Percentiles rank a stretch among this genome's conserved stretches.
Conservation (phyloP, 176 grass and related monocot species). For the Urochloa ruziziensis region DNA sequence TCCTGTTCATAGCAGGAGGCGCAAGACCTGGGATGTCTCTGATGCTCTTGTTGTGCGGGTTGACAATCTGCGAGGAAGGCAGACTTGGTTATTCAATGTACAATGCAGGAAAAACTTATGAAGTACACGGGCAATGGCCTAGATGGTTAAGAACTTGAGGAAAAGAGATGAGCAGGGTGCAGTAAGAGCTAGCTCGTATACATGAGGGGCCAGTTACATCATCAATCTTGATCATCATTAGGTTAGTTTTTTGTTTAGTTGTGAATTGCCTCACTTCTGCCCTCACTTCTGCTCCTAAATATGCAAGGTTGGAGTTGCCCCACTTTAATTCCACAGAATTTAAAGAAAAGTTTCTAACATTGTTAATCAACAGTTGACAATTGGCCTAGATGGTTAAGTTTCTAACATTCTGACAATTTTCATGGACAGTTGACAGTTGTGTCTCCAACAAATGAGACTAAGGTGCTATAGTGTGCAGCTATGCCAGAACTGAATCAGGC, state of each 20-base stretch:
- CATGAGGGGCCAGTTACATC: neutral
- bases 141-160: neutral
- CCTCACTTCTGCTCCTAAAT: neutral
- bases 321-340: neutral
- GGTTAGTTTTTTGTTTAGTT: neutral
- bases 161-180: neutral
- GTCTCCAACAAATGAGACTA: neutral
- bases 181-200: neutral
- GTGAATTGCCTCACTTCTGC: neutral
- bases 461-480: neutral
- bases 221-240: neutral
- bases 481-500: neutral
- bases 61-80: constrained; percentile 62
- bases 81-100: neutral
- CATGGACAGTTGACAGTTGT: neutral
- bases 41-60: constrained; percentile 87
- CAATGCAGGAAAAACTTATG: neutral
- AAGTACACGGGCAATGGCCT: neutral
- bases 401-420: neutral
- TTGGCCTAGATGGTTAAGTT: too few relatives aligned
- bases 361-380: neutral
- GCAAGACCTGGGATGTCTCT: constrained; percentile 89
- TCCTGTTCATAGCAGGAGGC: constrained; percentile 85
- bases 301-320: neutral
- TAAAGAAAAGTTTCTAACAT: neutral